Conservation (phyloP, 371 early-diverging fungal genomes). For the Mortierella sp. region DNA sequence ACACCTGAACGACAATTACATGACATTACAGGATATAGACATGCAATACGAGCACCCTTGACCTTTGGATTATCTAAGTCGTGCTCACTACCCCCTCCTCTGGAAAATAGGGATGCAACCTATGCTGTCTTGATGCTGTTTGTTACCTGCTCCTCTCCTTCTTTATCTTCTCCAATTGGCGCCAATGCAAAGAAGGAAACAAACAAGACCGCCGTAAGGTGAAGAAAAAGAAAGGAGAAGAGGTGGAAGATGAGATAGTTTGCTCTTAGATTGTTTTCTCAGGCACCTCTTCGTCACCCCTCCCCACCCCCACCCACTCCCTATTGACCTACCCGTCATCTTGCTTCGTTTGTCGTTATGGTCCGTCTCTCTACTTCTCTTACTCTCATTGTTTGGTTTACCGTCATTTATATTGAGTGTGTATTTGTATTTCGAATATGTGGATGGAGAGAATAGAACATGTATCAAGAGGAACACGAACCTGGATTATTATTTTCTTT, state of each 20-base stretch:
- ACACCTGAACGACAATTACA: neutral
- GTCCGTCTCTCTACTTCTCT: slow-evolving; percentile 13
- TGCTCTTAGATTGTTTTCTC: neutral
- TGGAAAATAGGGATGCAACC: no score
- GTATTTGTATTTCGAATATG: neutral
- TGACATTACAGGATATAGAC: neutral
- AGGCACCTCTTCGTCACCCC: neutral
- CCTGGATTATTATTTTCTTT: slow-evolving; percentile 1
- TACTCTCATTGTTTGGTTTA: slow-evolving; percentile 13
- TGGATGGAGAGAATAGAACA: neutral
- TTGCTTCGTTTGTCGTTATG: neutral
- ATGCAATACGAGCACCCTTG: neutral
- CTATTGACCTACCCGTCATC: neutral
- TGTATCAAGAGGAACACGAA: neutral
- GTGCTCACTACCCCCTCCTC: neutral
- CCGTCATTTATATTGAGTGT: neutral
- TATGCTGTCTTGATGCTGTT: neutral
- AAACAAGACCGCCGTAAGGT: neutral
- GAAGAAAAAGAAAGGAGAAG: slow-evolving; percentile 12
- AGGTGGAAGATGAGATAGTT: neutral
- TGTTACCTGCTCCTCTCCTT: neutral
- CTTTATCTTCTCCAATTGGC: neutral
- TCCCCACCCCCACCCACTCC: neutral
- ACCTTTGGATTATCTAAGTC: slow-evolving; percentile 6
- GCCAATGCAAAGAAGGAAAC: neutral